These are phyloP conservation scores for Aspergillus sp. DNA, from an alignment of 2,329 filamentous ascomycete species.

Conservation along the genomic window DNA sequence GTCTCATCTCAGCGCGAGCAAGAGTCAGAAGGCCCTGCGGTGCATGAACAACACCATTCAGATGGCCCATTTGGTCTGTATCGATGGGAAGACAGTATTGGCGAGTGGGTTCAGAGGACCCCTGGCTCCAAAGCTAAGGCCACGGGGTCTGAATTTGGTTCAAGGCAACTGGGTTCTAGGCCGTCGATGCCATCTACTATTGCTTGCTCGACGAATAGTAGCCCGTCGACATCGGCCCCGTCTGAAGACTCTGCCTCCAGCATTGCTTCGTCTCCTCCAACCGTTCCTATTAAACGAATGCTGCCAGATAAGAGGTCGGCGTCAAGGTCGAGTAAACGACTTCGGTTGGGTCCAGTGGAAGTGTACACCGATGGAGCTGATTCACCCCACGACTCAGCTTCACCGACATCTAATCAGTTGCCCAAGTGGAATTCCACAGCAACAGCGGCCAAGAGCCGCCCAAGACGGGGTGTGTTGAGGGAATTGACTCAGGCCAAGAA, in stretches of 20 bases:
- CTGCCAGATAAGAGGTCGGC: slow-evolving; percentile 1
- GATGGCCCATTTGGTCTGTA: slow-evolving; percentile 24
- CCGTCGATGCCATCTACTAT: slow-evolving; percentile 9
- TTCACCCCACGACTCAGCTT: not conserved
- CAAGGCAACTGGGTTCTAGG: slow-evolving; percentile 4
- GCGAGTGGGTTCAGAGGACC: slow-evolving; percentile 52
- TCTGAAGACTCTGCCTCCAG: slow-evolving; percentile 20
- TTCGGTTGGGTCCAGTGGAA: slow-evolving; percentile 13
- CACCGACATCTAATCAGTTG: not conserved
- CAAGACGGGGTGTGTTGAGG: slow-evolving; percentile 12
- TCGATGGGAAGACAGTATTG: slow-evolving; percentile 54
- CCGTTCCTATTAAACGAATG: slow-evolving; percentile 7
- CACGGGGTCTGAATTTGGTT: not conserved
- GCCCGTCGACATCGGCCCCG: slow-evolving; percentile 13
- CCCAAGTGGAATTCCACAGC: slow-evolving; percentile 8
- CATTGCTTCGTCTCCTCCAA: slow-evolving; percentile 26
- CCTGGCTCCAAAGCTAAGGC: slow-evolving; percentile 29
- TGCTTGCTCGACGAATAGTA: slow-evolving; percentile 20
- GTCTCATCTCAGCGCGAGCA: slow-evolving; percentile 13
- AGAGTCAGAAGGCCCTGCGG: slow-evolving; percentile 2
- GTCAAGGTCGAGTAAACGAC: slow-evolving; percentile 20
- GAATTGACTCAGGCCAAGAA: slow-evolving; percentile 13
- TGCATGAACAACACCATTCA: slow-evolving; percentile 6
- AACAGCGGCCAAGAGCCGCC: slow-evolving; percentile 14
- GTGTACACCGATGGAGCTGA: slow-evolving; percentile 6